A percentile compares a stretch with the other conserved stretches of the same genome.
These are phyloP conservation scores for Castanea sativa DNA, from an alignment of 306 rosid genomes.

Conservation along the genomic window DNA sequence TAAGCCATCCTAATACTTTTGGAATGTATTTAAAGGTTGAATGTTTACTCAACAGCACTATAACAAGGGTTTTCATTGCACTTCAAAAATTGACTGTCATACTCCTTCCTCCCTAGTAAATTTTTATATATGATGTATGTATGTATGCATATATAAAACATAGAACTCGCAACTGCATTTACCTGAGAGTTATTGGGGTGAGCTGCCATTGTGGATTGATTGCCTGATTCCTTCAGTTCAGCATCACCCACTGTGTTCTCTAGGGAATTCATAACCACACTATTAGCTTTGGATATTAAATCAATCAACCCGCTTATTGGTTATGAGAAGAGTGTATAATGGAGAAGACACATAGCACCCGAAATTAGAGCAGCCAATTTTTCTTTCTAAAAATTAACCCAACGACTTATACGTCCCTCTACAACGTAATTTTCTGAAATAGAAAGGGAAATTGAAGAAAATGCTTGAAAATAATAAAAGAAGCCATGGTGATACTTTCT, in stretches of 20 bases:
- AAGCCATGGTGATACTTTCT: neutral
- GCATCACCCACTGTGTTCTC: constrained; percentile 43
- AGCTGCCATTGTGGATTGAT: constrained; percentile 51
- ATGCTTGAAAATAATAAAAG: neutral
- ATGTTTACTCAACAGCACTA: neutral
- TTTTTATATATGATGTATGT: neutral
- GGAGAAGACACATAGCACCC: neutral
- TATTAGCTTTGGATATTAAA: constrained; percentile 10
- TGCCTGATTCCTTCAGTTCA: constrained; percentile 41
- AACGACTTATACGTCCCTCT: neutral
- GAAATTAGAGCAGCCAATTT: constrained; percentile 1
- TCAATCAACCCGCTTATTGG: neutral
- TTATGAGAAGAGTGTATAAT: neutral
- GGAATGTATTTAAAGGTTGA: neutral
- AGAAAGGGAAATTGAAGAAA: neutral
- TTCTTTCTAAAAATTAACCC: neutral
- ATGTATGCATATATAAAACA: neutral
- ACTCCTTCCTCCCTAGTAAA: neutral
- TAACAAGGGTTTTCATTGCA: neutral
- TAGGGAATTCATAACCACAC: constrained; percentile 31
- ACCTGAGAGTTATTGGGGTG: constrained; percentile 63
- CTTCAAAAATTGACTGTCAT: neutral
- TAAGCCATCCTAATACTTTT: neutral
- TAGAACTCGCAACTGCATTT: neutral
- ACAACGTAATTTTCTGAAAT: neutral